phyloP scores from a whole-genome alignment of 257 asterid species.

The Salvia rosmarinus region DNA sequence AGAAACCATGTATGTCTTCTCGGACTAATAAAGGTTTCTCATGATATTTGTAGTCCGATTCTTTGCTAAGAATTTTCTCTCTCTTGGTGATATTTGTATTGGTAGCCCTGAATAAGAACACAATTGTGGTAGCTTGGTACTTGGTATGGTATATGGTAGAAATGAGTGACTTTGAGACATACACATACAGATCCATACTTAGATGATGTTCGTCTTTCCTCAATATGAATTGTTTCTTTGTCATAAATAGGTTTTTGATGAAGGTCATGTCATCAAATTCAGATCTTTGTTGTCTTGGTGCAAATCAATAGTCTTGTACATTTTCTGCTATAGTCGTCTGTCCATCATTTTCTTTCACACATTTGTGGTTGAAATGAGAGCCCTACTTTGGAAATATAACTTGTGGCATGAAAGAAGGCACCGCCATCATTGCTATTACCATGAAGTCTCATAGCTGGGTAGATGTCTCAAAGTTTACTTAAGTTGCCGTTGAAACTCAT shows the following conservation, averaged over 20 bases:
- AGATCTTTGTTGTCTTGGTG: not conserved
- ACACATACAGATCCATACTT: not conserved
- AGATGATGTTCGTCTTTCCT: not conserved
- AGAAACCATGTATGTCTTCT: not conserved
- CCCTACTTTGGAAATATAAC: not conserved
- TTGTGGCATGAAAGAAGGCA: not conserved
- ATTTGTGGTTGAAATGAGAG: slow-evolving; percentile 4
- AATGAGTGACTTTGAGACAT: not conserved
- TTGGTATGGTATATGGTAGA: not conserved
- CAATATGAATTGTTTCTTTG: not conserved
- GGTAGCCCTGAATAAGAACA: not conserved
- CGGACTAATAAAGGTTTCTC: not conserved
- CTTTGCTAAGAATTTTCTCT: not conserved
- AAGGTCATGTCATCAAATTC: not conserved
- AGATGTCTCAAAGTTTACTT: not conserved
- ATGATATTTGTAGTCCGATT: not conserved
- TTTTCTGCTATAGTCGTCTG: not conserved
- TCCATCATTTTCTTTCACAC: not conserved
- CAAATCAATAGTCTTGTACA: not conserved
- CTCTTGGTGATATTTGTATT: not conserved
- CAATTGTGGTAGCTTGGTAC: not conserved
- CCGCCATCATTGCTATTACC: not conserved
- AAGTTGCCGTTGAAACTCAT: not conserved
- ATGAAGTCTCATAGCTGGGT: slow-evolving; percentile 12
- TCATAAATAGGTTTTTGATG: not conserved